Evolutionary conservation across 345 rosid genomes (phyloP), one percentile per base, ranked within the genome.

Genomic region (Gossypium bickii): DNA sequence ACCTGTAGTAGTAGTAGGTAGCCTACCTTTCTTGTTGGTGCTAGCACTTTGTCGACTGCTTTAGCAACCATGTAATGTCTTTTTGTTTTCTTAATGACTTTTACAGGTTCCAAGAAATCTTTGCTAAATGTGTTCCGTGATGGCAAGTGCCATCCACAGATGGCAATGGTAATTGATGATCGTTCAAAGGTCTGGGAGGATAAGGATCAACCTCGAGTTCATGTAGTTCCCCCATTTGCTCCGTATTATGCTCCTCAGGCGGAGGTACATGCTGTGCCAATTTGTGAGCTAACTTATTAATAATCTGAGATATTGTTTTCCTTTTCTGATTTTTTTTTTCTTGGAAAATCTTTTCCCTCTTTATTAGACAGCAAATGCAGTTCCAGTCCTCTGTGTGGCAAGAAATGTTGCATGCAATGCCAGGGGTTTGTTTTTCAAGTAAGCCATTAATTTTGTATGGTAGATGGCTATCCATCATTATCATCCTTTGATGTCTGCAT

Each of bases 331-430:
- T 44, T 77, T 72, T 77, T 72, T 60, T 60, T 66, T 67, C 3
- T 45, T 59, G 55, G 44, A 60, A 73, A 22, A 27, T 27, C 15
- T 75, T 76, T 18, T 66, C 12, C 60, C 41, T 38, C 72, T 76
- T 81, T 67, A 69, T 58, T 81, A 95, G 98, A 91, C 90, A 73
- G 90, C 93, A 20, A 88, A 82, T 81, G 87, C 86, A 0, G 94
- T 95, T 84, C 98, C 99, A 61, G 85, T 85, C 80, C 93, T 95
- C 27, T 93, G 98, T 60, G 97, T 95, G 67, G 98, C 99, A 59
- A 93, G 99, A 84, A 95, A 93, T 89, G 99, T 95, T 80, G 99
- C 99, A 48, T 95, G 99, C 89, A 95, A 95, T 78, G 97, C 89
- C 80, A 92, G 98, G 83, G 98, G 97, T 79, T 90, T 80, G 76